Conservation (phyloP, 2,329 filamentous ascomycete species). For the Domatiomyces globalis region DNA sequence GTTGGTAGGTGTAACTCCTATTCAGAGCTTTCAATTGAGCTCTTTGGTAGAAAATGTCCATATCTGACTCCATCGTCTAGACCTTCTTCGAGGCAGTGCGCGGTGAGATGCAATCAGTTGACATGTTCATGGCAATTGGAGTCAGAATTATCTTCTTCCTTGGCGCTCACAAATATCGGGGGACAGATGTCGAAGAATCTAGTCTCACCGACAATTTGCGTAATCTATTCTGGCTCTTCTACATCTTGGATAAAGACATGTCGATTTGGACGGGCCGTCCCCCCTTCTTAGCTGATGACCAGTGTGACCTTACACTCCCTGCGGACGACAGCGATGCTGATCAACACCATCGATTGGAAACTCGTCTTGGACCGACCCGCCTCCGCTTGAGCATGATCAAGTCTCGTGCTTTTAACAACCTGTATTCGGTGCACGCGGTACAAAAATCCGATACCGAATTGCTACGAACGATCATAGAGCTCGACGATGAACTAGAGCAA, state of each 20-base stretch:
- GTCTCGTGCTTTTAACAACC: constrained; percentile 32
- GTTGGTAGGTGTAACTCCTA: constrained; percentile 28
- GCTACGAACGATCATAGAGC: constrained; percentile 40
- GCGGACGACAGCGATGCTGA: constrained; percentile 26
- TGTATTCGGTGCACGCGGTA: constrained; percentile 38
- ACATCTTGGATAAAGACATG: constrained; percentile 43
- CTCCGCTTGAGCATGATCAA: constrained; percentile 39
- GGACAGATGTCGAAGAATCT: constrained; percentile 11
- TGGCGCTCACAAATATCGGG: constrained; percentile 29
- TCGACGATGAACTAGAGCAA: constrained; percentile 42
- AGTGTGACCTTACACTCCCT: constrained; percentile 40
- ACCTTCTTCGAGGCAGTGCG: constrained; percentile 31
- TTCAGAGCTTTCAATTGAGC: not conserved
- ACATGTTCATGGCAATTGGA: constrained; percentile 32
- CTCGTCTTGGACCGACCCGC: constrained; percentile 33
- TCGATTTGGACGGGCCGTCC: constrained; percentile 40
- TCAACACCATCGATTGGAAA: constrained; percentile 16
- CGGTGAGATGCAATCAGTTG: constrained; percentile 34
- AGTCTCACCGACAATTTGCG: constrained; percentile 16
- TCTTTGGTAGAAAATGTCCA: not conserved
- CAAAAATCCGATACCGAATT: constrained; percentile 42
- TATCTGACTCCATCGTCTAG: constrained; percentile 15
- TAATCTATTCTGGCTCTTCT: constrained; percentile 42
- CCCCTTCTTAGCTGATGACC: constrained; percentile 36
- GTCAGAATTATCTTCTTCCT: constrained; percentile 38